These are phyloP conservation scores for Aquilaria agallochum DNA, from an alignment of 441 rosid genomes.

Conservation along the genomic window DNA sequence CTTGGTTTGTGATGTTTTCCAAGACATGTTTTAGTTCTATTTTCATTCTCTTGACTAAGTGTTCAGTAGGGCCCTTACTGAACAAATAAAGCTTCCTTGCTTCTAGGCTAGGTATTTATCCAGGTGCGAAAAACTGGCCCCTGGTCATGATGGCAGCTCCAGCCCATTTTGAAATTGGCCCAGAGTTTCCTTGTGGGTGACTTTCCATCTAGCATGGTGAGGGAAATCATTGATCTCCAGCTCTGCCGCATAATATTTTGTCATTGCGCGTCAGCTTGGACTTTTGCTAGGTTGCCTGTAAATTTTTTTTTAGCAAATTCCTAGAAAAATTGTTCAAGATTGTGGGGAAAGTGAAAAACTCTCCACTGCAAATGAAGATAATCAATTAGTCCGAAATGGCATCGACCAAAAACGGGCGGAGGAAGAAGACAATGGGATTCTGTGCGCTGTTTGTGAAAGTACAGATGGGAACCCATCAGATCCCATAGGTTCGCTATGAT, in stretches of 20 bases:
- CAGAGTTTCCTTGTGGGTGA: constrained; percentile 95
- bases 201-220: constrained; percentile 97
- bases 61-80: constrained; percentile 83
- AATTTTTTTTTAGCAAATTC: neutral
- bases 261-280: constrained; percentile 89
- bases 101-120: constrained; percentile 60
- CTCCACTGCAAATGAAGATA: neutral
- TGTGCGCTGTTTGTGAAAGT: constrained; percentile 79
- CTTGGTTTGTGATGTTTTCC: constrained; percentile 86
- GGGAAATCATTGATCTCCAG: constrained; percentile 92
- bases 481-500: constrained; percentile 85
- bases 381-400: too few species aligned
- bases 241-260: constrained; percentile 95
- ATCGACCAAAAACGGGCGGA: constrained; percentile 12
- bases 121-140: constrained; percentile 72
- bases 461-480: constrained; percentile 87
- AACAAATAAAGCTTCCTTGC: constrained; percentile 93
- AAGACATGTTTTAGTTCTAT: constrained; percentile 79
- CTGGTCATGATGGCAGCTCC: constrained; percentile 96
- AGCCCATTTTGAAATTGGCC: constrained; percentile 95
- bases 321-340: constrained; percentile 8
- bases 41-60: constrained; percentile 85
- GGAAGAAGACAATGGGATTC: constrained; percentile 67
- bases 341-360: neutral
- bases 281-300: constrained; percentile 60